These are phyloP conservation scores for Xylaria sp. DNA, from an alignment of 2,329 filamentous ascomycete species.

Conservation along the genomic window DNA sequence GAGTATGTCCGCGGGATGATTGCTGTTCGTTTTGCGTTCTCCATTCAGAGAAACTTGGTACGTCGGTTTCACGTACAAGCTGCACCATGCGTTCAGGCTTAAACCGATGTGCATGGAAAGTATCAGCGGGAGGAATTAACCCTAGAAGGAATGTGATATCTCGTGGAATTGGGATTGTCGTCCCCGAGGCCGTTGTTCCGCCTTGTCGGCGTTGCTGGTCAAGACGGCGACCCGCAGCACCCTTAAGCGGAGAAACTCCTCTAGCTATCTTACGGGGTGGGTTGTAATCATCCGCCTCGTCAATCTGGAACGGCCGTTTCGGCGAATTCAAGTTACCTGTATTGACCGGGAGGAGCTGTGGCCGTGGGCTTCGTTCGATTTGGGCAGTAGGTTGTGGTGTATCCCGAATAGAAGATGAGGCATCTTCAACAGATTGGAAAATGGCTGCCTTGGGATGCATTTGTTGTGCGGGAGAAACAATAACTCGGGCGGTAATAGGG, in stretches of 20 bases:
- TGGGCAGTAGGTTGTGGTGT: constrained; percentile 55
- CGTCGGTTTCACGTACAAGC: constrained; percentile 73
- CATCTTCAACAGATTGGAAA: constrained; percentile 65
- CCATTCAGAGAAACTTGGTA: constrained; percentile 70
- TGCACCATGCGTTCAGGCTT: constrained; percentile 76
- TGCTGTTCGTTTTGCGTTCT: constrained; percentile 54
- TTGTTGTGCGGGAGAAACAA: constrained; percentile 84
- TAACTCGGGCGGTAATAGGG: constrained; percentile 80
- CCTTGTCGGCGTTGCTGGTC: constrained; percentile 76
- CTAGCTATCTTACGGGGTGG: constrained; percentile 87
- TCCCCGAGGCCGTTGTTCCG: constrained; percentile 47
- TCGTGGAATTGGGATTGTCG: constrained; percentile 76
- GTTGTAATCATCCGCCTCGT: constrained; percentile 78
- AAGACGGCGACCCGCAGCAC: constrained; percentile 83
- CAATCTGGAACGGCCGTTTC: constrained; percentile 69
- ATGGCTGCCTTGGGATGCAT: constrained; percentile 69
- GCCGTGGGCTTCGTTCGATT: constrained; percentile 56
- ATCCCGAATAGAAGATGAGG: constrained; percentile 54
- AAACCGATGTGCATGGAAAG: constrained; percentile 77
- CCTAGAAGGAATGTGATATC: constrained; percentile 72
- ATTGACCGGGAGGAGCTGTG: constrained; percentile 58
- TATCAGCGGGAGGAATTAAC: constrained; percentile 77
- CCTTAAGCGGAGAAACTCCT: constrained; percentile 93
- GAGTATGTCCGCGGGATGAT: constrained; percentile 49
- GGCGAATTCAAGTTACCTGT: constrained; percentile 57